These are phyloP conservation scores for Sergeia podlipaevii DNA, from an alignment of 208 protist species.

Conservation along the genomic window DNA sequence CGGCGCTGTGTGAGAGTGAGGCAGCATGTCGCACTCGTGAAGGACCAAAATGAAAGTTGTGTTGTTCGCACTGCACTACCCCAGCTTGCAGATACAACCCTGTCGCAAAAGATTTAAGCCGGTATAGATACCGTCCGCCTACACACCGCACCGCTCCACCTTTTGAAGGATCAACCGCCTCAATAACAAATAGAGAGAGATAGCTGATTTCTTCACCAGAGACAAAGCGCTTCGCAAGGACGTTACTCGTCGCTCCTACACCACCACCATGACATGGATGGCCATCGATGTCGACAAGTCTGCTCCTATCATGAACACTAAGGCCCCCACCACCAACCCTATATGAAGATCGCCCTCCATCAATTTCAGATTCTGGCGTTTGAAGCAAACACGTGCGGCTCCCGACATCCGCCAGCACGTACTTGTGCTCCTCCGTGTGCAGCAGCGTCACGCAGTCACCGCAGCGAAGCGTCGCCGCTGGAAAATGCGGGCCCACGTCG, in stretches of 20 bases:
- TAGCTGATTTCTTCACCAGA: slow-evolving; percentile 36
- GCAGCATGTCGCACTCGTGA: too few relatives aligned
- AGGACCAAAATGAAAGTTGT: too few relatives aligned
- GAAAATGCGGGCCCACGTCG: slow-evolving; percentile 22
- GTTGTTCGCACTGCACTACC: too few relatives aligned
- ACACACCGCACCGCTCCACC: slow-evolving; percentile 40
- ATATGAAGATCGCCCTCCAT: too few relatives aligned
- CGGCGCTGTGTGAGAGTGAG: too few relatives aligned
- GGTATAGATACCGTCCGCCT: slow-evolving; percentile 24
- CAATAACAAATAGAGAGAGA: slow-evolving; percentile 44
- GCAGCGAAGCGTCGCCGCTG: slow-evolving; percentile 35
- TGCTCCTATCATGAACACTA: too few relatives aligned
- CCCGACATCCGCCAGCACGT: slow-evolving; percentile 19
- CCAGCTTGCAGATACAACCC: slow-evolving; percentile 38
- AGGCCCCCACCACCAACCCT: too few relatives aligned
- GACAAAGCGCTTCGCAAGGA: not conserved
- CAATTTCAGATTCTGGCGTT: slow-evolving; percentile 14
- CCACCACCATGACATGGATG: too few relatives aligned
- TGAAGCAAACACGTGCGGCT: slow-evolving; percentile 22
- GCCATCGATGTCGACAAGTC: too few relatives aligned
- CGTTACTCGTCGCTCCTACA: too few relatives aligned
- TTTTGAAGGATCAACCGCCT: slow-evolving; percentile 28
- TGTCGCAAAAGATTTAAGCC: slow-evolving; percentile 34
- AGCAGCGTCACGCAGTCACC: slow-evolving; percentile 56
- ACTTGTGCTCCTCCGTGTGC: slow-evolving; percentile 57